Percentiles rank a stretch among this genome's conserved stretches.
phyloP scores from a whole-genome alignment of 2,329 filamentous ascomycete genomes.

The Thielaviopsis populi region DNA sequence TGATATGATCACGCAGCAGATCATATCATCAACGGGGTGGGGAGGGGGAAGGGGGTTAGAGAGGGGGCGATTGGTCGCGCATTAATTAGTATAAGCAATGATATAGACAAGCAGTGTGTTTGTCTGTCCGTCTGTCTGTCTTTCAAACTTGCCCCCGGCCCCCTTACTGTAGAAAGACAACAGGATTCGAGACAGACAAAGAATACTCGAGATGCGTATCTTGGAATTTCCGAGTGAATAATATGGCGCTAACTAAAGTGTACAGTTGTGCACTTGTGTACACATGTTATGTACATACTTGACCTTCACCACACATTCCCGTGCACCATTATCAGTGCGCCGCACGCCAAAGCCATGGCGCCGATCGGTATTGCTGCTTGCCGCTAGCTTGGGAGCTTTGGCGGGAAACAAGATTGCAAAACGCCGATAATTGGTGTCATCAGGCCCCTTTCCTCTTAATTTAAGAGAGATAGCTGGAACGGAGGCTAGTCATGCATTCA shows the following conservation, averaged over 20 bases:
- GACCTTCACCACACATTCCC: too few species aligned
- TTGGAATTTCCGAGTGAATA: neutral
- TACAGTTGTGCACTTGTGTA: neutral
- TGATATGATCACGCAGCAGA: neutral
- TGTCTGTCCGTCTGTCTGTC: neutral
- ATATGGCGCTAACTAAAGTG: neutral
- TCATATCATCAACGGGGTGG: neutral
- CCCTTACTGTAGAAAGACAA: neutral
- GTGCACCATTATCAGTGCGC: too few species aligned
- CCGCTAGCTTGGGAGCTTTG: neutral
- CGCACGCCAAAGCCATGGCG: neutral
- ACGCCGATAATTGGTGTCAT: neutral
- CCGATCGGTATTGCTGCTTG: neutral
- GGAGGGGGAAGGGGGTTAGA: too few species aligned
- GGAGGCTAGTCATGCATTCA: too few species aligned
- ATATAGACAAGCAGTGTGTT: neutral
- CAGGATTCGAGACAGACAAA: neutral
- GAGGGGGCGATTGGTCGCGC: too few species aligned
- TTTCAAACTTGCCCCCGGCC: neutral
- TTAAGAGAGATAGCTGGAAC: neutral
- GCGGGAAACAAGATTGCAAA: neutral
- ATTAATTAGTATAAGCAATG: neutral
- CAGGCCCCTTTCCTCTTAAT: neutral
- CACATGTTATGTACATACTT: too few species aligned
- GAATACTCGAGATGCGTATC: neutral